Evolutionary conservation across 2,329 filamentous ascomycete genomes (phyloP).

Genomic region (Neurospora sp.): DNA sequence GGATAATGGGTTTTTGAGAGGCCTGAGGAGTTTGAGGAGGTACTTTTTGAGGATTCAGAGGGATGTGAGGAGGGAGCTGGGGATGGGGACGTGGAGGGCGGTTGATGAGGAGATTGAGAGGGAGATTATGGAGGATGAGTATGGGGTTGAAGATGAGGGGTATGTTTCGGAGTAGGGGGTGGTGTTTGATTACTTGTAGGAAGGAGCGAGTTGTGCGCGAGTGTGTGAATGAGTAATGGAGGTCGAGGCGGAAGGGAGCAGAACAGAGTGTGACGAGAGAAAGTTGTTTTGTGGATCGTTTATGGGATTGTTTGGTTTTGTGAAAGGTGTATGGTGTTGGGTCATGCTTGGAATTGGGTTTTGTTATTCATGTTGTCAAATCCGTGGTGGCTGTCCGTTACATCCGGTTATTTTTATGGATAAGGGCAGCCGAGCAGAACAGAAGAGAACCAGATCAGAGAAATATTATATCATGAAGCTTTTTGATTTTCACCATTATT

Average conservation of each 20-base stretch:
- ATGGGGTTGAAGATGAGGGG: slow-evolving; percentile 19
- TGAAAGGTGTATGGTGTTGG: not conserved
- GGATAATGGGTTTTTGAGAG: slow-evolving; percentile 82
- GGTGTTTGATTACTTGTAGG: not conserved
- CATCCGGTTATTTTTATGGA: too few relatives aligned
- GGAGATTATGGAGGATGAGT: slow-evolving; percentile 7
- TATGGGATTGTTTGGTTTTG: not conserved
- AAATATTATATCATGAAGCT: too few relatives aligned
- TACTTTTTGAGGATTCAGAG: slow-evolving; percentile 85
- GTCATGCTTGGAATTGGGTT: too few relatives aligned
- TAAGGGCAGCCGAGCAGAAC: too few relatives aligned
- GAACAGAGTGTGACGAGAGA: not conserved
- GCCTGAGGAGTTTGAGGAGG: slow-evolving; percentile 63
- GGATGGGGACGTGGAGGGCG: slow-evolving; percentile 22
- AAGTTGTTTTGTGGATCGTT: not conserved
- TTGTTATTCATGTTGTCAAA: too few relatives aligned
- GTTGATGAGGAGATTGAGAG: slow-evolving; percentile 1
- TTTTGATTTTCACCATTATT: too few relatives aligned
- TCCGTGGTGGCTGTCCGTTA: too few relatives aligned
- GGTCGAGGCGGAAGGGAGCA: not conserved
- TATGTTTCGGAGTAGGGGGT: slow-evolving; percentile 22
- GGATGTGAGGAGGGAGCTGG: slow-evolving; percentile 53
- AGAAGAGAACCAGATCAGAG: too few relatives aligned
- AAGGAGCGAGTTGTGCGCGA: too few relatives aligned
- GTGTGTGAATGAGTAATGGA: not conserved